Conservation (phyloP, 2,329 filamentous ascomycete genomes). For the Aspergillus hortae region DNA sequence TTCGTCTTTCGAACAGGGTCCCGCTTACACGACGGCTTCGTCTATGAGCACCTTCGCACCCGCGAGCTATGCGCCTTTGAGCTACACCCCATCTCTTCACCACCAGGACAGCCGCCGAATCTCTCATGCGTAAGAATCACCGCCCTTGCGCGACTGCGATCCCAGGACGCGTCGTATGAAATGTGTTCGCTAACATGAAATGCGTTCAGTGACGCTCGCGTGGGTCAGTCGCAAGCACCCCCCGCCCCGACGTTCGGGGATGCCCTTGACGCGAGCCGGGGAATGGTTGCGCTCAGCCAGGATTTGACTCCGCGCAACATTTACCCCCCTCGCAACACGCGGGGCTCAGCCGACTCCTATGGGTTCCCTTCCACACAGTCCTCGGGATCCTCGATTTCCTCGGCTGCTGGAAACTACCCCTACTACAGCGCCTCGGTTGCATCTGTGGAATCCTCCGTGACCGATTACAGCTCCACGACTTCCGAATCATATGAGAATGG, state of each 20-base stretch:
- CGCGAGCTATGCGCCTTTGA: conserved; percentile 72
- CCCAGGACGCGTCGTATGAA: background rate
- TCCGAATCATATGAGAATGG: conserved; percentile 75
- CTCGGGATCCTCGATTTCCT: conserved; percentile 90
- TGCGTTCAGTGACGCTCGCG: conserved; percentile 31
- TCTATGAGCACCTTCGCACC: conserved; percentile 66
- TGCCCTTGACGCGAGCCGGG: conserved; percentile 85
- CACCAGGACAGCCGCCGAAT: conserved; percentile 60
- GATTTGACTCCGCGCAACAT: conserved; percentile 85
- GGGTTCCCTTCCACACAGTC: conserved; percentile 86
- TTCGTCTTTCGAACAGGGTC: conserved; percentile 67
- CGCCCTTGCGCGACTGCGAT: background rate
- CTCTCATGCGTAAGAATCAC: conserved; percentile 74
- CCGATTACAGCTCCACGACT: conserved; percentile 86
- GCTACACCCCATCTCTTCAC: conserved; percentile 65
- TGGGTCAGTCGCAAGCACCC: conserved; percentile 47
- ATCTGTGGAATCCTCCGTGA: conserved; percentile 70
- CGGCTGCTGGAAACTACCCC: conserved; percentile 67
- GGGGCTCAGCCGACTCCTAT: conserved; percentile 80
- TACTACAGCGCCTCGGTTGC: conserved; percentile 80
- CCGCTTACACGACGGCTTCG: conserved; percentile 65
- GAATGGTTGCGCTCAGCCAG: conserved; percentile 94
- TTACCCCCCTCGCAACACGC: conserved; percentile 66
- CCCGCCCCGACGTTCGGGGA: conserved; percentile 71
- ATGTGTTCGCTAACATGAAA: conserved; percentile 14